Evolutionary conservation across 2,329 filamentous ascomycete species (phyloP).

Genomic region (Ceratocystis lukuohia): DNA sequence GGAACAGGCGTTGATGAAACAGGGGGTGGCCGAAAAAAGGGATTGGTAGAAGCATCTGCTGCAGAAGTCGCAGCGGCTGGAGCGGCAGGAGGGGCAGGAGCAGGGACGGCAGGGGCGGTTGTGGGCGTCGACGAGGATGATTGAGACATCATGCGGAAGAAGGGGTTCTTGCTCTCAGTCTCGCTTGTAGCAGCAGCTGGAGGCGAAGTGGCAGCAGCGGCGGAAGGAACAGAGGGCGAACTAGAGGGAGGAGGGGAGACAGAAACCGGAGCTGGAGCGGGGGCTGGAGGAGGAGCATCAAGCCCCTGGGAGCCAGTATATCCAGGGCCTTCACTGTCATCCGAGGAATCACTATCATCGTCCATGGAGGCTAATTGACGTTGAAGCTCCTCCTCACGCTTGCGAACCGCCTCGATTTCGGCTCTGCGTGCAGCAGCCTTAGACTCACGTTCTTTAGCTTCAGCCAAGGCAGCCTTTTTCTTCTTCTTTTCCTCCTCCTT

Average conservation of each 20-base stretch:
- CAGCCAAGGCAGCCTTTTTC: constrained; percentile 76
- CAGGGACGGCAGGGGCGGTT: constrained; percentile 25
- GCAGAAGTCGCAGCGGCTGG: constrained; percentile 41
- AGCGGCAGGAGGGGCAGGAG: constrained; percentile 24
- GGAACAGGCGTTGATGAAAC: constrained; percentile 27
- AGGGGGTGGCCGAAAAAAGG: constrained; percentile 52
- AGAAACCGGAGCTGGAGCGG: constrained; percentile 31
- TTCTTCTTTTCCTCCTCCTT: constrained; percentile 92
- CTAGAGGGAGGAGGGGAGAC: constrained; percentile 33
- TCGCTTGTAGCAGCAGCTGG: constrained; percentile 44
- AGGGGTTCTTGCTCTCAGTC: constrained; percentile 82
- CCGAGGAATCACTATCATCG: constrained; percentile 59
- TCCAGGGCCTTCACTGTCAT: constrained; percentile 64
- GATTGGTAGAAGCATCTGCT: constrained; percentile 67
- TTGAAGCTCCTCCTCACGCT: constrained; percentile 80
- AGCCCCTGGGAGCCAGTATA: constrained; percentile 50
- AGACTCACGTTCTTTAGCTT: constrained; percentile 77
- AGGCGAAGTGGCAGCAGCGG: constrained; percentile 32
- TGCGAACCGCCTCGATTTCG: constrained; percentile 81
- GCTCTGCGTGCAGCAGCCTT: constrained; percentile 73
- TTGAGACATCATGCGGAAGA: constrained; percentile 78
- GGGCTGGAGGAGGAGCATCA: constrained; percentile 33
- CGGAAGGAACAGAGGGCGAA: constrained; percentile 37
- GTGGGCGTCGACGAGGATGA: constrained; percentile 31
- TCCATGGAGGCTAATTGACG: constrained; percentile 66